Base-by-base conservation (phyloP, 2,329 filamentous ascomycete genomes). In the Emericellopsis atlantica region DNA sequence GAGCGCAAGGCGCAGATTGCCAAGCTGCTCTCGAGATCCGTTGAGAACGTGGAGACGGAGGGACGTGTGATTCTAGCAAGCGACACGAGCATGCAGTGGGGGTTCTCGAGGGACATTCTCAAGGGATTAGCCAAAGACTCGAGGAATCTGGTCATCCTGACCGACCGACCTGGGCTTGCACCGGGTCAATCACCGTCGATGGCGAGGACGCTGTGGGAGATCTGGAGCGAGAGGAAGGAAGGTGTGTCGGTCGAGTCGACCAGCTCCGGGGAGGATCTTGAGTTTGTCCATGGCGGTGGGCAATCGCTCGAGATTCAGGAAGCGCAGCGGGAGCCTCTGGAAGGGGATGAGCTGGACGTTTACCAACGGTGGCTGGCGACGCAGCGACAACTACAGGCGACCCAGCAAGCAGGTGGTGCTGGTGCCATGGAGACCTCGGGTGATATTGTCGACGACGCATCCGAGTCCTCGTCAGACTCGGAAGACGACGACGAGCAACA, bases 361-460 rank as follows among this genome's bases (percentile, higher is more conserved):
- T 96, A 98, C 54, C 88, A 96, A 53, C 88, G 95, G 54, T 95
- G 88, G 70, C 72, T 95, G 9, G 87, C 88, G 1, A 88, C 86
- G 4, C 86, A 94, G 58, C 75, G 85, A 24, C 88, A 95, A 54
- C 69, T 95, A 7, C 84, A 95, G 52, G 84, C 84, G 36, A 89
- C 85, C 0, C 68, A 87, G 16, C 83, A 89, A 51, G 70, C 73
- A 6, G 76, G 81, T 42, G 81, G 79, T 15, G 75, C 79, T 38
- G 74, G 78, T 6, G 70, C 74, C 2, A 63, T 90, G 2, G 84
- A 90, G 51, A 69, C 76, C 1, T 73, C 81, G 26, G 79, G 75
- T 3, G 85, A 87, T 46, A 78, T 80, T 5, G 82, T 81, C 14
- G 88, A 93, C 48, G 89, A 94, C 50, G 82, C 82, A 41, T 88